phyloP scores from a whole-genome alignment of 441 rosid genomes.

The Mallotus japonicus region DNA sequence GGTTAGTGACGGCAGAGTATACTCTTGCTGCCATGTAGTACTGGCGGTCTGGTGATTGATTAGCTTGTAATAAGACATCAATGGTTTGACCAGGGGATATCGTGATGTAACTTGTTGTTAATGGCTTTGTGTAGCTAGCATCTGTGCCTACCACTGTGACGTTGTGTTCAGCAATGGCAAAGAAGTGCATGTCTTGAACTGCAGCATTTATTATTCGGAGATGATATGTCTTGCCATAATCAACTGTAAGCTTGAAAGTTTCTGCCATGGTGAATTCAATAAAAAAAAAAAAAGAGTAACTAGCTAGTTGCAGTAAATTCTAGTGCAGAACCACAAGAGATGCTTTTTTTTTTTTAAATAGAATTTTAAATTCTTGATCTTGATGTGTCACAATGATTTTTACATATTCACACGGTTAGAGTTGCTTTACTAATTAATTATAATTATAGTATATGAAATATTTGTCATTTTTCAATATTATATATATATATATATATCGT shows the following conservation, averaged over 20 bases:
- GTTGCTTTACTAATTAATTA: no score
- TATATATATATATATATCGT: no score
- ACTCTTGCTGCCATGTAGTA: conserved; percentile 45
- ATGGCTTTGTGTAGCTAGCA: conserved; percentile 32
- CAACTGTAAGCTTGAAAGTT: conserved; percentile 29
- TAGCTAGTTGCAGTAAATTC: no score
- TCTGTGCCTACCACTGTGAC: conserved; percentile 38
- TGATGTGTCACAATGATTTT: no score
- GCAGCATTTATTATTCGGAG: conserved; percentile 43
- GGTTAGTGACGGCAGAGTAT: conserved; percentile 6
- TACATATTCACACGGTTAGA: no score
- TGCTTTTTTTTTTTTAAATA: no score
- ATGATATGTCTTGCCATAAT: conserved; percentile 33
- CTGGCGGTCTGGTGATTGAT: conserved; percentile 23
- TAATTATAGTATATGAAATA: no score
- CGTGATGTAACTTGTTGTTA: conserved; percentile 15
- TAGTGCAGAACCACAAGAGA: no score
- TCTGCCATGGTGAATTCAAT: conserved; percentile 17
- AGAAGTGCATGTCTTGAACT: conserved; percentile 30
- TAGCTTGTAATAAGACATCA: conserved; percentile 35
- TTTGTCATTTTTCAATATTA: no score
- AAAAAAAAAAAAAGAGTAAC: no score
- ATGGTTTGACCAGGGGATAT: conserved; percentile 43
- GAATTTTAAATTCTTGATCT: no score
- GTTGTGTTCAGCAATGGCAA: conserved; percentile 24